Percentiles rank a stretch among this genome's conserved stretches.
Evolutionary conservation across 2,329 filamentous ascomycete genomes (phyloP).

Genomic region (Cryphonectria carpinicola): DNA sequence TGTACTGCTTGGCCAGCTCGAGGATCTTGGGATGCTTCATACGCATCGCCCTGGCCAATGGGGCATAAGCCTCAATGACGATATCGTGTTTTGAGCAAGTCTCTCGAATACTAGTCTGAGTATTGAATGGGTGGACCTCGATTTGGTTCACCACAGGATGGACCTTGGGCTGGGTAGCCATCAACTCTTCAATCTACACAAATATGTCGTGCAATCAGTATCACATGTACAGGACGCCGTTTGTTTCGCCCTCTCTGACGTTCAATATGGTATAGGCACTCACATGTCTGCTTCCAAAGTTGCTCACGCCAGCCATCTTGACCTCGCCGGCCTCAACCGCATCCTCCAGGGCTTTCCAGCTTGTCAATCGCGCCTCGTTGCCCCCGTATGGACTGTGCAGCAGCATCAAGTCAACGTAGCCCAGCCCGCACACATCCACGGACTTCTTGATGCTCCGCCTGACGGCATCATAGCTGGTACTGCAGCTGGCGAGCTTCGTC

Average conservation of each 20-base stretch:
- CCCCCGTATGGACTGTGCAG: conserved; percentile 81
- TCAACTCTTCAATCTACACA: conserved; percentile 67
- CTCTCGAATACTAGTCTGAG: conserved; percentile 66
- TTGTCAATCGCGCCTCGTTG: conserved; percentile 66
- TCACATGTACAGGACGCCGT: not conserved
- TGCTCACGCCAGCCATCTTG: conserved; percentile 74
- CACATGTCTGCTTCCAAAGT: conserved; percentile 76
- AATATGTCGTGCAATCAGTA: not conserved
- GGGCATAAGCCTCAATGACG: conserved; percentile 78
- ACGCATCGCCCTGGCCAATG: conserved; percentile 70
- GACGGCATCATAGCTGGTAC: conserved; percentile 67
- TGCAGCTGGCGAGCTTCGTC: conserved; percentile 73
- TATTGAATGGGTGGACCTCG: conserved; percentile 83
- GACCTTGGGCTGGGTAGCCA: conserved; percentile 64
- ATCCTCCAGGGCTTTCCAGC: conserved; percentile 78
- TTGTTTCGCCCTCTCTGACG: not conserved
- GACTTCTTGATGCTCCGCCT: conserved; percentile 68
- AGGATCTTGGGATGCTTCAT: conserved; percentile 70
- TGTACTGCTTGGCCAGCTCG: conserved; percentile 67
- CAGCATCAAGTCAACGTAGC: conserved; percentile 79
- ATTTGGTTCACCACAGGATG: conserved; percentile 78
- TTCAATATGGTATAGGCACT: conserved; percentile 37
- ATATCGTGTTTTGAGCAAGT: conserved; percentile 70
- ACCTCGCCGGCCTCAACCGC: conserved; percentile 74
- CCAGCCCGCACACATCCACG: conserved; percentile 67